A percentile compares a stretch with the other conserved stretches of the same genome.
Conservation (phyloP, 148 eudicot species). For the Camellia sinensis region DNA sequence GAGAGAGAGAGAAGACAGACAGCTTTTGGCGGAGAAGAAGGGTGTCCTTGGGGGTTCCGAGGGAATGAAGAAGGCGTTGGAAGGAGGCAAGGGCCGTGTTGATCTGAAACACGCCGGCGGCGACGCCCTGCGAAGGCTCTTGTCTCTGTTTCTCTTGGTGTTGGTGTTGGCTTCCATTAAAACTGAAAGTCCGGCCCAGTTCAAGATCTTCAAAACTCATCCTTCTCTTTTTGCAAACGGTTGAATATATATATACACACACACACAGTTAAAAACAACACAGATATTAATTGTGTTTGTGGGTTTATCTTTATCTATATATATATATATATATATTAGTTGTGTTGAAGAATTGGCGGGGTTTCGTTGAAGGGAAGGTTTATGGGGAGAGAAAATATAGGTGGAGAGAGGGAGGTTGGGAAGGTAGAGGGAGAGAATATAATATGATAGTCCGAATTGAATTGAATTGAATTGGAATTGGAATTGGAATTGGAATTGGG, state of each 20-base stretch:
- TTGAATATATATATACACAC: not conserved
- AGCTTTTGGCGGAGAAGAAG: slow-evolving; percentile 48
- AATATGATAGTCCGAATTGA: no score
- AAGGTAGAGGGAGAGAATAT: not conserved
- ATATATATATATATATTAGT: no score
- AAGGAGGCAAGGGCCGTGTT: slow-evolving; percentile 57
- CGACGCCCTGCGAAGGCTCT: slow-evolving; percentile 46
- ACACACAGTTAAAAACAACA: not conserved
- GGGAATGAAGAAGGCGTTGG: slow-evolving; percentile 49
- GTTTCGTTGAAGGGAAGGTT: not conserved
- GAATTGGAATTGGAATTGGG: no score
- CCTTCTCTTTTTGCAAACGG: slow-evolving; percentile 7
- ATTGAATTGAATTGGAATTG: no score
- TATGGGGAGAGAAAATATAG: slow-evolving; percentile 9
- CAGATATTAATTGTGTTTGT: not conserved
- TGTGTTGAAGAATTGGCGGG: no score
- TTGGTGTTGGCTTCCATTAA: not conserved
- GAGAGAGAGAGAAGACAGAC: slow-evolving; percentile 26
- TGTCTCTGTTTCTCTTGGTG: slow-evolving; percentile 6
- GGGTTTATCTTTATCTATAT: no score
- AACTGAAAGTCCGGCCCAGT: slow-evolving; percentile 31
- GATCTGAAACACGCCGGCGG: slow-evolving; percentile 50
- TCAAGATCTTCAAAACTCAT: slow-evolving; percentile 59
- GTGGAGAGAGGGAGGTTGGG: not conserved
- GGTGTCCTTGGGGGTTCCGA: slow-evolving; percentile 67